Percentiles rank a stretch among this genome's conserved stretches.
phyloP scores from a whole-genome alignment of 164 flowering plant genomes.

The Liriodendron chinense region DNA sequence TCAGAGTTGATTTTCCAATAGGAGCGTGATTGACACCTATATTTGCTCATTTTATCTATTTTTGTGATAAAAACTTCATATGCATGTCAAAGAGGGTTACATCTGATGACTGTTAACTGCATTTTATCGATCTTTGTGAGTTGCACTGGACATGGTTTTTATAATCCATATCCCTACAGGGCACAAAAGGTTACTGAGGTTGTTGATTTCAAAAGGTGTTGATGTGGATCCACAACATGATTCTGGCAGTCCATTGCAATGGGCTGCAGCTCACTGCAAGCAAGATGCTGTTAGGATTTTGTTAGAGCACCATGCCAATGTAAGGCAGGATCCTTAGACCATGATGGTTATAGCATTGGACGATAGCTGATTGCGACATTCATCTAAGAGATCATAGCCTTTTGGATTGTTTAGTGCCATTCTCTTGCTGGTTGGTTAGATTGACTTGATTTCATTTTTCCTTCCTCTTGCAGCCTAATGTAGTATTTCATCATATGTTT shows the following conservation, averaged over 20 bases:
- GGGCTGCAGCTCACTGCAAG: slow-evolving; percentile 93
- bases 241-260: slow-evolving; percentile 81
- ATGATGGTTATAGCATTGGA: slow-evolving; percentile 36
- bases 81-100: too few relatives aligned
- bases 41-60: too few relatives aligned
- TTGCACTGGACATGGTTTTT: neutral
- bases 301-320: slow-evolving; percentile 74
- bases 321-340: slow-evolving; percentile 56
- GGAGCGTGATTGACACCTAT: too few relatives aligned
- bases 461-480: slow-evolving; percentile 75
- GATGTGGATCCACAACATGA: slow-evolving; percentile 78
- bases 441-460: neutral
- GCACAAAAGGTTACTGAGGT: slow-evolving; percentile 43
- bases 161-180: slow-evolving; percentile 44
- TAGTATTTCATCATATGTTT: slow-evolving; percentile 74
- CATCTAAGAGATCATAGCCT: too few relatives aligned
- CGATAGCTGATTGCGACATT: too few relatives aligned
- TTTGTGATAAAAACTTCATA: too few relatives aligned
- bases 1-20: too few relatives aligned
- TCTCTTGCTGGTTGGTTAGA: too few relatives aligned
- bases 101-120: too few relatives aligned
- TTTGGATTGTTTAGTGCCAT: too few relatives aligned
- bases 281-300: slow-evolving; percentile 67
- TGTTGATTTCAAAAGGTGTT: slow-evolving; percentile 57
- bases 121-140: too few relatives aligned